These are phyloP conservation scores for Monosporascus sp. DNA, from an alignment of 2,329 filamentous ascomycete species.

Conservation along the genomic window DNA sequence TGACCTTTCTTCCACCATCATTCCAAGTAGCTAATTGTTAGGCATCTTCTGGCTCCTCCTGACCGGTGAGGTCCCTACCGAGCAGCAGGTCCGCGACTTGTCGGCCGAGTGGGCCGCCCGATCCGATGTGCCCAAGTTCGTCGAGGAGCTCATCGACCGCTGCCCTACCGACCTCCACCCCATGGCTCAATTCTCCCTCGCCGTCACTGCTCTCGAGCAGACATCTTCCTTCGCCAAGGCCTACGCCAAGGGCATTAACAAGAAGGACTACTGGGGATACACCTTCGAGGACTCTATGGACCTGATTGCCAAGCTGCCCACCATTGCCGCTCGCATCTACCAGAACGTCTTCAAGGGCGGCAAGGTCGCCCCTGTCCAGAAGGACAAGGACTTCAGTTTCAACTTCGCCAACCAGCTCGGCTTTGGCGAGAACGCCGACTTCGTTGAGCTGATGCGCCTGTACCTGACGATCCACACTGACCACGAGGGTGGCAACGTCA, in stretches of 20 bases:
- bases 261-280: conserved; percentile 99
- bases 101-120: conserved; percentile 98
- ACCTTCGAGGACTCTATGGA: conserved; percentile 99
- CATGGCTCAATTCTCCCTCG: conserved; percentile 99
- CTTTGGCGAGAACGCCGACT: conserved; percentile 91
- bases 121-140: conserved; percentile 93
- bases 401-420: conserved; percentile 99
- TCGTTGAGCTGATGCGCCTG: conserved; percentile 95
- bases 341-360: conserved; percentile 99
- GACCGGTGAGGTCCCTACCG: conserved; percentile 93
- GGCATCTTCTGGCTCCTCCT: conserved; percentile 99
- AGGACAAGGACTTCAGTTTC: conserved; percentile 99
- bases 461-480: conserved; percentile 99
- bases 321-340: conserved; percentile 97
- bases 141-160: conserved; percentile 99
- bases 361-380: conserved; percentile 92
- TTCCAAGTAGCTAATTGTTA: conserved; percentile 4
- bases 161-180: conserved; percentile 98
- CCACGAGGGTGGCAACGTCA: conserved; percentile 99
- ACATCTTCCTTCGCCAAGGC: conserved; percentile 97
- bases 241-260: conserved; percentile 98
- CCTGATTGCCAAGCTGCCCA: conserved; percentile 98
- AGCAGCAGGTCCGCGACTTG: conserved; percentile 97
- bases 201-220: conserved; percentile 96
- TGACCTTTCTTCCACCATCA: not conserved